phyloP scores from a whole-genome alignment of 1,284 basidiomycete genomes.

The Ustilago crameri region DNA sequence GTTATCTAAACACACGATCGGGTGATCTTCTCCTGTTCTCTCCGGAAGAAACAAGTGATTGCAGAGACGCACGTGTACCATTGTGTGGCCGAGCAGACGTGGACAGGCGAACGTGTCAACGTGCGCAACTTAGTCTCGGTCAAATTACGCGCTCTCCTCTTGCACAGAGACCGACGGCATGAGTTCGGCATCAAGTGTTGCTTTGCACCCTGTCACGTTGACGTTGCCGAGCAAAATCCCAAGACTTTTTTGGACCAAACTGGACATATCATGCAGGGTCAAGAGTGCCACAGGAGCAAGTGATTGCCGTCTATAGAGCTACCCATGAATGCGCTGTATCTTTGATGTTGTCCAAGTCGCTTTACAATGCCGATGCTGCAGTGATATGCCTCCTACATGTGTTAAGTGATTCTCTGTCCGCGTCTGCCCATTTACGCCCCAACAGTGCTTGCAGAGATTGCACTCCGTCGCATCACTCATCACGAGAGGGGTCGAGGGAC shows the following conservation, averaged over 20 bases:
- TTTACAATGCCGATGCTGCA: slow-evolving; percentile 1
- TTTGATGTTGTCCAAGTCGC: neutral
- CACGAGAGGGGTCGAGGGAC: neutral
- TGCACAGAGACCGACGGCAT: slow-evolving; percentile 8
- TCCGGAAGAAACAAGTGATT: neutral
- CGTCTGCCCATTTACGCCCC: neutral
- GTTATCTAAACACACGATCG: neutral
- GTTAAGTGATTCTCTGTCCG: neutral
- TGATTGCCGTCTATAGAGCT: too few relatives aligned
- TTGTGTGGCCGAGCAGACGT: slow-evolving; percentile 19
- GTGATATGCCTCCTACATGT: neutral
- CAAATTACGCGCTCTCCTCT: neutral
- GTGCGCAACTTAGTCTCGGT: slow-evolving; percentile 25
- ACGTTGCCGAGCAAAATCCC: neutral
- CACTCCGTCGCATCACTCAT: neutral
- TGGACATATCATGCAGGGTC: neutral
- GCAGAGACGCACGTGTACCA: slow-evolving; percentile 34
- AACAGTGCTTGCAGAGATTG: neutral
- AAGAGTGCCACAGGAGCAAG: neutral
- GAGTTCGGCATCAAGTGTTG: slow-evolving; percentile 7
- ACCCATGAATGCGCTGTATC: too few relatives aligned
- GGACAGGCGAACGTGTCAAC: slow-evolving; percentile 35
- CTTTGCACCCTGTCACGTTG: slow-evolving; percentile 16
- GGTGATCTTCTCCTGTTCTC: neutral
- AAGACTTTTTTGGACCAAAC: too few relatives aligned